Evolutionary conservation across 495 filamentous ascomycete species (phyloP).

Genomic region (Lepraria neglecta): DNA sequence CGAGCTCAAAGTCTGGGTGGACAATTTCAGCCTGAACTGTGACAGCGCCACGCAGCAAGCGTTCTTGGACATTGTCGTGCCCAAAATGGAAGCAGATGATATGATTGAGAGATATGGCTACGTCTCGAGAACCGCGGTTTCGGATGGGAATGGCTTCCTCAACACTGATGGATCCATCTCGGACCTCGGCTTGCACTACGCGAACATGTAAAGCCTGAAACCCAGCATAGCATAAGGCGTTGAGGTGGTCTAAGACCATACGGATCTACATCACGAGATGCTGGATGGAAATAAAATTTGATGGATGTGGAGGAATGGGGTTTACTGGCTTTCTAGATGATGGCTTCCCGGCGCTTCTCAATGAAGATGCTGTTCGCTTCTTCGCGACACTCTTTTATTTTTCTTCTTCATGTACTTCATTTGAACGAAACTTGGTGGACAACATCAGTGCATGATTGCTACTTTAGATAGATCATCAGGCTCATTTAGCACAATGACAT

Average conservation of each 20-base stretch:
- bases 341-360: neutral
- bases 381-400: neutral
- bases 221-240: constrained; percentile 7
- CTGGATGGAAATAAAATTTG: neutral
- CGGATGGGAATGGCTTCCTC: constrained; percentile 12
- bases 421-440: no score
- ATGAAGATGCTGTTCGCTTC: constrained; percentile 6
- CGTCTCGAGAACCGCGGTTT: constrained; percentile 3
- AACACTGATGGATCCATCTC: constrained; percentile 8
- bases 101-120: constrained; percentile 22
- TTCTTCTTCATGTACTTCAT: neutral
- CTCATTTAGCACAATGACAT: no score
- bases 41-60: constrained; percentile 36
- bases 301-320: neutral
- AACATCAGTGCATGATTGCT: no score
- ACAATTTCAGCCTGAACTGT: constrained; percentile 22
- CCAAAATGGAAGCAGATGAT: constrained; percentile 20
- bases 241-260: constrained; percentile 2
- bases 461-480: no score
- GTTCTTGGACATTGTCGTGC: constrained; percentile 38
- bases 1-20: constrained; percentile 21
- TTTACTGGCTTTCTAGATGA: constrained; percentile 7
- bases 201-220: constrained; percentile 5
- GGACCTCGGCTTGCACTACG: constrained; percentile 16
- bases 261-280: neutral